Evolutionary conservation across 1,284 basidiomycete species (phyloP).

Genomic region (Pyrrhoderma noxium): DNA sequence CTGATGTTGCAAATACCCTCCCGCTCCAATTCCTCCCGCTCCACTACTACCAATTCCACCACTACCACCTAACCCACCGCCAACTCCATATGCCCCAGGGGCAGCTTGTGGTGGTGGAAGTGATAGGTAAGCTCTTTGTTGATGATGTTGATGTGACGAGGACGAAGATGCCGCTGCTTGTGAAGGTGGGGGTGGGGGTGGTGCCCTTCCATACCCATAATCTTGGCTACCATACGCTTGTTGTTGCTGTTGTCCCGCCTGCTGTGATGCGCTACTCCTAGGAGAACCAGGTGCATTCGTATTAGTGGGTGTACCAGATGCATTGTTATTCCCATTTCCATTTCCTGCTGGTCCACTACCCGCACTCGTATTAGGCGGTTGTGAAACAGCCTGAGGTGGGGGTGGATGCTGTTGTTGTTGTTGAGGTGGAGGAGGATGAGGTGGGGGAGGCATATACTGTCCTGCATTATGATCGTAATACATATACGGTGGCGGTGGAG

Average conservation of each 20-base stretch:
- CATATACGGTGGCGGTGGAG: constrained; percentile 15
- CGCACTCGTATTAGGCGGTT: constrained; percentile 4
- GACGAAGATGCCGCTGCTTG: constrained; percentile 3
- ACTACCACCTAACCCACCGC: not conserved
- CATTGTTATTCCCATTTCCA: not conserved
- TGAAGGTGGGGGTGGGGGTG: constrained; percentile 6
- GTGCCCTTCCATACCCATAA: constrained; percentile 12
- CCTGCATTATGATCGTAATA: constrained; percentile 19
- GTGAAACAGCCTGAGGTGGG: not conserved
- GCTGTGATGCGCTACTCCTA: constrained; percentile 1
- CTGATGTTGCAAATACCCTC: not conserved
- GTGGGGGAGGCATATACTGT: constrained; percentile 15
- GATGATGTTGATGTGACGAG: not conserved
- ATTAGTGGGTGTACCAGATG: not conserved
- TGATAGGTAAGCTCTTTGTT: not conserved
- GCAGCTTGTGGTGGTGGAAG: not conserved
- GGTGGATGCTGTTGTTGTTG: constrained; percentile 3
- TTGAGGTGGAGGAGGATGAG: not conserved
- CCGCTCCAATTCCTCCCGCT: not conserved
- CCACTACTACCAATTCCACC: not conserved
- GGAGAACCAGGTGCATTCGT: not conserved
- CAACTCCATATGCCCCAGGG: not conserved
- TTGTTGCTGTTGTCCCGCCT: constrained; percentile 3
- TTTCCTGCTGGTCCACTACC: too few relatives aligned
- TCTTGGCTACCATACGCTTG: constrained; percentile 8